Percentiles rank a stretch among this genome's conserved stretches.
These are phyloP conservation scores for Blakeslea trispora DNA, from an alignment of 371 early-diverging fungal species.

Conservation along the genomic window DNA sequence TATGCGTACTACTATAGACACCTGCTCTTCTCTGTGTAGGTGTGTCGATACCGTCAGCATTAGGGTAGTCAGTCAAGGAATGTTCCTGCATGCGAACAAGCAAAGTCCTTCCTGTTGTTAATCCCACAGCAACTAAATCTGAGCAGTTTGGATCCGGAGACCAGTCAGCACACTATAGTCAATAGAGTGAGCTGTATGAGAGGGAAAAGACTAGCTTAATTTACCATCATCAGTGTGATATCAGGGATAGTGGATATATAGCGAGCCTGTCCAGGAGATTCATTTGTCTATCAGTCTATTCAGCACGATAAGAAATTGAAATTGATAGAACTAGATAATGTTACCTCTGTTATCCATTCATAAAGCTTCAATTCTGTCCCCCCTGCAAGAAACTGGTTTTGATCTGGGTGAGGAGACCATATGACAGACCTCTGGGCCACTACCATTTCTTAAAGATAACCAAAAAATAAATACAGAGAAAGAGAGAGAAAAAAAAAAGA, in stretches of 20 bases:
- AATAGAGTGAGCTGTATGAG: not conserved
- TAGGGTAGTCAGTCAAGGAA: slow-evolving; percentile 31
- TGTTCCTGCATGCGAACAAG: slow-evolving; percentile 61
- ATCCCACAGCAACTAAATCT: slow-evolving; percentile 73
- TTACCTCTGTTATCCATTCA: slow-evolving; percentile 66
- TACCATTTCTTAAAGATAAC: slow-evolving; percentile 18
- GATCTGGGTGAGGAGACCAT: slow-evolving; percentile 67
- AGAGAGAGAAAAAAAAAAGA: not conserved
- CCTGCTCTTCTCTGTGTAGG: slow-evolving; percentile 21
- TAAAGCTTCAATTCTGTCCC: slow-evolving; percentile 68
- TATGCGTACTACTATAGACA: slow-evolving; percentile 5
- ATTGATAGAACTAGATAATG: not conserved
- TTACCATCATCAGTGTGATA: slow-evolving; percentile 65
- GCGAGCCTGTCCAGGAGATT: slow-evolving; percentile 49
- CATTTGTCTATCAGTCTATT: slow-evolving; percentile 39
- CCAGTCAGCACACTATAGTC: slow-evolving; percentile 73
- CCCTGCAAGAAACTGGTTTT: slow-evolving; percentile 65
- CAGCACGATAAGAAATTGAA: too few relatives aligned
- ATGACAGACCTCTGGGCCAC: slow-evolving; percentile 46
- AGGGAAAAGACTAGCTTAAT: not conserved
- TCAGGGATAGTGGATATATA: slow-evolving; percentile 65
- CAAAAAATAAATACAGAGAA: not conserved
- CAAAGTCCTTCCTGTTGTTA: slow-evolving; percentile 67
- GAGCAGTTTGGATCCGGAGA: slow-evolving; percentile 66
- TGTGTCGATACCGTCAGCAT: slow-evolving; percentile 20